Evolutionary conservation across 352 stramenopile genomes (phyloP), one percentile per base, ranked within the genome.

Genomic region (Phytophthora lateralis): DNA sequence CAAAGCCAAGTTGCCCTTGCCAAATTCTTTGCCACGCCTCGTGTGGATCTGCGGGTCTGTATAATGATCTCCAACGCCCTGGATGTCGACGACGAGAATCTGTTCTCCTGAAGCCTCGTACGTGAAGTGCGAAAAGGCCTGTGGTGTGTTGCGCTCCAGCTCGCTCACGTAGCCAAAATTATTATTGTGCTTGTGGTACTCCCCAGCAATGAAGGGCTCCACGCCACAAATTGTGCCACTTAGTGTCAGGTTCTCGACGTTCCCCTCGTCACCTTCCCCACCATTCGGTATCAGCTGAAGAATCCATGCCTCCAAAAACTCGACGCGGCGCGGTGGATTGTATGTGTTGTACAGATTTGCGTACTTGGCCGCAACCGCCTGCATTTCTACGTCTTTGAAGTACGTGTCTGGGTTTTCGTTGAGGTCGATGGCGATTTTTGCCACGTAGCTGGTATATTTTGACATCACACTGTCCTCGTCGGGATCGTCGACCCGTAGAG

Each of bases 1-100:
- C 1, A 87, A 35, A 5, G 83, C 61, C 27, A 95, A 56, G 42
- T 95, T 95, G 2, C 85, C 85, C 46, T 95, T 95, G 42, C 85
- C 85, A 69, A 95, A 95, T 41, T 93, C 82, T 44, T 90, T 89
- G n/a, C 81, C 82, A 7, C 75, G 69, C 18, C 75, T 70, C 1
- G 87, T 96, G 30, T 97, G 83, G 11, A 98, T 95, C 71, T 98
- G 95, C 9, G 95, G 95, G 69, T 98, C 95, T n/a, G 95, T 98
- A 71, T 97, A 98, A 8, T 98, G 78, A 77, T 98, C 93, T 4
- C 85, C 88, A 27, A 98, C 90, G n/a, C 95, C 95, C 55, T 98
- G 95, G 61, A 98, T 95, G 71, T 98, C 95, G 6, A 97, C 92
- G n/a, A 98, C 89, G 30, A 98, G 84, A 60, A 96, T 91, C 51